A percentile compares a stretch with the other conserved stretches of the same genome.
phyloP scores from a whole-genome alignment of 2,329 filamentous ascomycete genomes.

The Fusarium humuli region DNA sequence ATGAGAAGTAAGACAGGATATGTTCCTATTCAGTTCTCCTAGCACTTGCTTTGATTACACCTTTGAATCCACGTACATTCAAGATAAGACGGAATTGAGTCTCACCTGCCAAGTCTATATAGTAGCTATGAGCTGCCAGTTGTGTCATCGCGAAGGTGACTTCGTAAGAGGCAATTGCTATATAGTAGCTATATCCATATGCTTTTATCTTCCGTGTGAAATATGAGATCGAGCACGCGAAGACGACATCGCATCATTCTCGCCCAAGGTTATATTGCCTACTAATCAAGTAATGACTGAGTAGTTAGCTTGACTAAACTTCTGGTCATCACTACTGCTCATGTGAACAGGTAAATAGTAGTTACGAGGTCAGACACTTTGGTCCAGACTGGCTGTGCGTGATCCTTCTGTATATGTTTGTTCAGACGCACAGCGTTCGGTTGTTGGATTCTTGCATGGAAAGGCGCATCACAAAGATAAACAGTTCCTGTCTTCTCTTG shows the following conservation, averaged over 20 bases:
- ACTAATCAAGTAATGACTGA: background rate
- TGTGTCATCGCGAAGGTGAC: too few species aligned
- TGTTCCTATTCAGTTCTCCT: too few species aligned
- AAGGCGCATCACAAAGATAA: background rate
- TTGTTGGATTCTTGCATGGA: background rate
- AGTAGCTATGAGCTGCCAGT: too few species aligned
- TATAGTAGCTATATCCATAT: background rate
- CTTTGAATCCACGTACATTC: background rate
- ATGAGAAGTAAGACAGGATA: too few species aligned
- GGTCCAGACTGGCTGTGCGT: background rate
- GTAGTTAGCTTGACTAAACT: background rate
- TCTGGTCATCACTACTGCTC: background rate
- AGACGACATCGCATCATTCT: background rate
- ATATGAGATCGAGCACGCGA: background rate
- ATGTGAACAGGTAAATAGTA: background rate
- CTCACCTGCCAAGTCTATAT: background rate
- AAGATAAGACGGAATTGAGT: background rate
- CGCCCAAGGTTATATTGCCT: background rate
- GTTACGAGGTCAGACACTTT: background rate
- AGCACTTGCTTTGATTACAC: background rate
- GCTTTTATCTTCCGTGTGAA: background rate
- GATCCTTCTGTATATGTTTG: background rate
- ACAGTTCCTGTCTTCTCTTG: background rate
- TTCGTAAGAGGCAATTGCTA: too few species aligned
- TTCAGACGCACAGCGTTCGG: background rate